Evolutionary conservation across 2,329 filamentous ascomycete species (phyloP).

Genomic region (Trichoderma simmonsii): DNA sequence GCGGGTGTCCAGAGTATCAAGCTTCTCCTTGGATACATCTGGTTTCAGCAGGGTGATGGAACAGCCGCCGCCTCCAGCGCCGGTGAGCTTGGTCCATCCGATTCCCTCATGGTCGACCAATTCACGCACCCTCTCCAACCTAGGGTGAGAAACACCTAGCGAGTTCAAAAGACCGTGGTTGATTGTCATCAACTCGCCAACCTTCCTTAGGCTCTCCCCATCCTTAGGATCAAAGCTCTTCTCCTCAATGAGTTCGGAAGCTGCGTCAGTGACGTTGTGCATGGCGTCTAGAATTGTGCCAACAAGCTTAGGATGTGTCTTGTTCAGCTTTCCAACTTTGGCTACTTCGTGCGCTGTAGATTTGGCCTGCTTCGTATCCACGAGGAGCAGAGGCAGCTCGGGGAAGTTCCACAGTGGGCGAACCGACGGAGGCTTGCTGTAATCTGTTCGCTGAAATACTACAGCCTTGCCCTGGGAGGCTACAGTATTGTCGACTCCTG

Average conservation of each 20-base stretch:
- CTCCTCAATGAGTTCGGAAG: constrained; percentile 52
- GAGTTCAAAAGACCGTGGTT: constrained; percentile 93
- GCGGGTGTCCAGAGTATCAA: constrained; percentile 62
- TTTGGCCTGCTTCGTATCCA: constrained; percentile 84
- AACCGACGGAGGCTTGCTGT: constrained; percentile 72
- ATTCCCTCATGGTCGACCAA: constrained; percentile 84
- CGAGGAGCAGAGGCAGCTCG: constrained; percentile 82
- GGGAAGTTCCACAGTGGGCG: constrained; percentile 81
- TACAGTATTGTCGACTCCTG: constrained; percentile 95
- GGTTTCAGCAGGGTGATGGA: constrained; percentile 87
- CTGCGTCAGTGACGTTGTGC: constrained; percentile 63
- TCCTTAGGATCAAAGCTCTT: constrained; percentile 66
- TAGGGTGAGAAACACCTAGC: constrained; percentile 89
- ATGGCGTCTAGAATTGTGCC: constrained; percentile 82
- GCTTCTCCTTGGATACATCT: constrained; percentile 51
- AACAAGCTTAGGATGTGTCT: constrained; percentile 71
- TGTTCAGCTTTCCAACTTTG: constrained; percentile 74
- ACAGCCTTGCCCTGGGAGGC: constrained; percentile 91
- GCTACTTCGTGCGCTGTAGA: constrained; percentile 82
- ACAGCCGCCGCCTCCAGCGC: constrained; percentile 91
- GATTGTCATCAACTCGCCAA: constrained; percentile 87
- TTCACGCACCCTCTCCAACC: constrained; percentile 86
- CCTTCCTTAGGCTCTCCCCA: constrained; percentile 61
- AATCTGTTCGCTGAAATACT: constrained; percentile 78
- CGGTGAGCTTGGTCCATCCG: constrained; percentile 96